A percentile compares a stretch with the other conserved stretches of the same genome.
Conservation (phyloP, 2,329 filamentous ascomycete species). For the Epichloe scottii region DNA sequence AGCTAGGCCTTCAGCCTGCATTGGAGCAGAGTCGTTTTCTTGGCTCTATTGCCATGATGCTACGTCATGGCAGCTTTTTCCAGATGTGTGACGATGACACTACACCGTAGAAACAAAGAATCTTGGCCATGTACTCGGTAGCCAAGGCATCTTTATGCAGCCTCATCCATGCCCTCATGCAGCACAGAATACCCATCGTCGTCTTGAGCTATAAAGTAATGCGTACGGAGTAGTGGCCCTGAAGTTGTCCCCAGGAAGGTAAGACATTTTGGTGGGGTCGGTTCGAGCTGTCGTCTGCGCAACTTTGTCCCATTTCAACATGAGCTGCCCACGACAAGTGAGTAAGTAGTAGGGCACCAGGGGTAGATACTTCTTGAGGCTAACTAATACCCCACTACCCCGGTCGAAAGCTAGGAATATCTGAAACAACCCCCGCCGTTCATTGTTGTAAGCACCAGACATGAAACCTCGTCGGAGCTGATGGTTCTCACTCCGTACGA, state of each 20-base stretch:
- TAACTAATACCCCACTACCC: background rate
- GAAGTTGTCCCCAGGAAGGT: background rate
- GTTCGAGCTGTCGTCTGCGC: background rate
- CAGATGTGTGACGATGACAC: background rate
- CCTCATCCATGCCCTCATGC: background rate
- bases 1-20: too few relatives aligned
- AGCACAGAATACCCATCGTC: background rate
- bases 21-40: too few relatives aligned
- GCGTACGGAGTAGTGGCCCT: too few relatives aligned
- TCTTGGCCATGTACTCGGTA: background rate
- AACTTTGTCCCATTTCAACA: background rate
- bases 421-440: constrained; percentile 3
- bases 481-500: background rate
- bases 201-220: background rate
- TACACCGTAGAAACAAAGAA: background rate
- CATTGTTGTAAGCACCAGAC: background rate
- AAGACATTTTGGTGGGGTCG: constrained; percentile 2
- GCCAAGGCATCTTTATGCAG: background rate
- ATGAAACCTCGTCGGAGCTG: background rate
- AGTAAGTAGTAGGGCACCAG: too few relatives aligned
- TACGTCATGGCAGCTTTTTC: background rate
- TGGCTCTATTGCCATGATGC: too few relatives aligned
- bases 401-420: constrained; percentile 2
- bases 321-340: background rate
- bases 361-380: background rate